Base-by-base conservation (phyloP, 257 asterid genomes). In the Solanum chilense region DNA sequence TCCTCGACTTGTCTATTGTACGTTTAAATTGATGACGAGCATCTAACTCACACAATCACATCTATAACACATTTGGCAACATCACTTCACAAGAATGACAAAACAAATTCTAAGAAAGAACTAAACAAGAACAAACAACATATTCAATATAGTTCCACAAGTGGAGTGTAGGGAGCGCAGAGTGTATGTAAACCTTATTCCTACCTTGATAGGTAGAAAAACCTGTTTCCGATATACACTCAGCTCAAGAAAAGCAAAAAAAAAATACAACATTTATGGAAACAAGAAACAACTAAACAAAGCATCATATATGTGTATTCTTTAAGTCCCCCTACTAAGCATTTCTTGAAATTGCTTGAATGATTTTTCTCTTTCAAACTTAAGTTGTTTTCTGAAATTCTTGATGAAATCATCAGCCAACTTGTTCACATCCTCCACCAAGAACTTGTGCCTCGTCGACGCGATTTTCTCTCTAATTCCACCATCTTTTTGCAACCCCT, bases 321-420 rank as follows among this genome's bases (percentile, higher is more conserved):
- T 52, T 73, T n/a, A 89, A 14, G 76, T 49, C 0, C 91, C 88
- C 29, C 87, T 81, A 10, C 81, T 70, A 13, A 86, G 86, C 87
- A 84, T 80, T 68, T 87, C 93, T 68, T 84, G 88, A n/a, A 52
- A 60, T 47, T 91, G 89, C 41, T 90, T 89, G 9, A 93, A 86
- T 31, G 94, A 91, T 47, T 90, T 91, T 45, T 92, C 83, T 25
- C 87, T 82, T 87, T 91, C 93, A 42, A 90, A 62, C 87, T 68
- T 89, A 39, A 93, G 93, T 89, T 89, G 93, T 69, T 87, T 89
- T 88, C 86, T 91, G 90, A 92, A 92, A 29, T 88, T 89, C 71
- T 85, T 88, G 89, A 93, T 92, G 85, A 93, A 92, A 86, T 91
- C 93, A 25, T 92, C 92, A 6, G 92, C 94, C 83, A 86, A 60